phyloP scores from a whole-genome alignment of 2,329 filamentous ascomycete species.

The Chrysoporthe austroafricana region DNA sequence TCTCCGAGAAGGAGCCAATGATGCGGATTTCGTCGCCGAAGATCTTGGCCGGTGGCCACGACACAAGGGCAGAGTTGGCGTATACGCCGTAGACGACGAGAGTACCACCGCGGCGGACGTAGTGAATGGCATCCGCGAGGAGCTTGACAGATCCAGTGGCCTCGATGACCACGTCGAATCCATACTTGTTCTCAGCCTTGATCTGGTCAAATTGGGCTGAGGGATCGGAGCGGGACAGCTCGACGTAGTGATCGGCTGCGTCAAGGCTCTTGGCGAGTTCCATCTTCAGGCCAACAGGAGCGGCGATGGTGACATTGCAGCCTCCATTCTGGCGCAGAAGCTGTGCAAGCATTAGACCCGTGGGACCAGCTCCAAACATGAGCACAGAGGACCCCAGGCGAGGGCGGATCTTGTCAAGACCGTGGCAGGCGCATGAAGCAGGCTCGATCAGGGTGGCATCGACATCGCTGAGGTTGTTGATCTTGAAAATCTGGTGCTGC shows the following conservation, averaged over 20 bases:
- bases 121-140: constrained; percentile 72
- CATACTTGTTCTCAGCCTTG: constrained; percentile 68
- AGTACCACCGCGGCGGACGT: constrained; percentile 71
- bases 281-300: constrained; percentile 71
- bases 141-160: constrained; percentile 72
- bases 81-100: constrained; percentile 57
- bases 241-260: constrained; percentile 58
- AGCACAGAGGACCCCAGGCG: constrained; percentile 67
- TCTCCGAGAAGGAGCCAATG: constrained; percentile 73
- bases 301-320: constrained; percentile 71
- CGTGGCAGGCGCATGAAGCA: constrained; percentile 72
- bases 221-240: constrained; percentile 58
- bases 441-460: constrained; percentile 73
- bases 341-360: constrained; percentile 67
- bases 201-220: constrained; percentile 64
- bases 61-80: constrained; percentile 62
- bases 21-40: constrained; percentile 73
- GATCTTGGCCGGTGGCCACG: constrained; percentile 74
- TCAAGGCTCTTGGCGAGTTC: constrained; percentile 64
- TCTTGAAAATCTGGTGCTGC: constrained; percentile 63
- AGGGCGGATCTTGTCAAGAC: constrained; percentile 69
- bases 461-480: constrained; percentile 67
- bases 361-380: constrained; percentile 69
- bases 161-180: constrained; percentile 74
- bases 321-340: constrained; percentile 68